Evolutionary conservation across 441 rosid species (phyloP), one percentile per base, ranked within the genome.

Genomic region (Macaranga tanarius): DNA sequence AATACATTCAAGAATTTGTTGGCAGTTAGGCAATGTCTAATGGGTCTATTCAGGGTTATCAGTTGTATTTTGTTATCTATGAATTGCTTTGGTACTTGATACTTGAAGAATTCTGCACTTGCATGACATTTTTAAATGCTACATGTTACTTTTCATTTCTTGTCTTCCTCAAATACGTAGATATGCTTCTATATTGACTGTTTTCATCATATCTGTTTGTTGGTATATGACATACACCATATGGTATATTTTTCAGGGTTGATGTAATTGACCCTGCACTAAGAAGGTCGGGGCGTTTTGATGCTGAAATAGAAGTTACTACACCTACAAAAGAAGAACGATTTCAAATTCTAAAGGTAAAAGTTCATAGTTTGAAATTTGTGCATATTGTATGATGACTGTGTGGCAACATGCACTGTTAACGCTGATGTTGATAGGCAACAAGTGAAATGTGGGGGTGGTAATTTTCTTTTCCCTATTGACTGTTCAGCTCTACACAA

Each of bases 221-320:
- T 51, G 22, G 19, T 19, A 22, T 58, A 20, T 73, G 44, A 22
- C 51, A 28, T 57, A 5, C 31, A 59, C 54, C 45, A 23, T 55
- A 12, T 64, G 55, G 58, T 65, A 56, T 71, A 25, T 57, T 2
- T 71, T 59, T 62, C 77, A 80, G 82, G 88, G 97, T 87, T 63
- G 96, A 91, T 79, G 91, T 87, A 4, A 82, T 95, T 76, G 97
- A 92, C 73, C 95, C 93, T 44, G 93, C 92, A 0, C 80, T 95
- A 44, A 87, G 96, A 82, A 87, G 99, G 76, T 79, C 88, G 2
- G 97, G 98, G 23, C 89, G 98, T 48, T 89, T 95, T 77, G 96
- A 91, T 86, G 65, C 85, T 77, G 93, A 89, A 81, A 80, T 95
- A 66, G 98, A 95, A 90, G 96, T 95, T 67, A 87, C 89, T 56